These are phyloP conservation scores for Exidia glandulosa DNA, from an alignment of 768 basidiomycete species.

Conservation along the genomic window DNA sequence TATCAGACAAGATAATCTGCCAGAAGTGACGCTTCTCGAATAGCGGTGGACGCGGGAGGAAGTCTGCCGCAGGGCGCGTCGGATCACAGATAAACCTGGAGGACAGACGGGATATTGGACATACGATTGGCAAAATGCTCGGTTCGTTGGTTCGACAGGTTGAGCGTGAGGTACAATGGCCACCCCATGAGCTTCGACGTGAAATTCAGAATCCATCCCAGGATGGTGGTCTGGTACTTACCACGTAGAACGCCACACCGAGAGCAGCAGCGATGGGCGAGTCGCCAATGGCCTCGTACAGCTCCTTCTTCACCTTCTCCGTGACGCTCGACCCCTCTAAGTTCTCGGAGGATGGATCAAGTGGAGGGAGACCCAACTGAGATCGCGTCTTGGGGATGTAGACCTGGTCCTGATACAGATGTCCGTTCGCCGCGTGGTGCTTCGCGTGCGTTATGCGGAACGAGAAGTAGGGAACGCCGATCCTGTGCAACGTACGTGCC, in stretches of 20 bases:
- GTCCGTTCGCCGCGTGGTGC: slow-evolving; percentile 34
- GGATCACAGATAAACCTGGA: too few species aligned
- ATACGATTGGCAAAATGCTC: too few species aligned
- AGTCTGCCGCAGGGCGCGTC: too few species aligned
- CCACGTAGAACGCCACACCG: background rate
- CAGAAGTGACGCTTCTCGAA: slow-evolving; percentile 27
- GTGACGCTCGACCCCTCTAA: background rate
- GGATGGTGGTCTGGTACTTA: slow-evolving; percentile 5
- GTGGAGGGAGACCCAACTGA: slow-evolving; percentile 11
- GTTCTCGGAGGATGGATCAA: background rate
- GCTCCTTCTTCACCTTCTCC: slow-evolving; percentile 1
- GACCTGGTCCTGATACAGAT: slow-evolving; percentile 32
- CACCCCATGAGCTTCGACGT: slow-evolving; percentile 25
- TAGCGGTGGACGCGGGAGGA: slow-evolving; percentile 8
- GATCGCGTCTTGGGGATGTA: slow-evolving; percentile 30
- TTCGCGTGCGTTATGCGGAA: slow-evolving; percentile 34
- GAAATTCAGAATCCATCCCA: too few species aligned
- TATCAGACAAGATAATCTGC: slow-evolving; percentile 29
- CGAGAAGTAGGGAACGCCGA: slow-evolving; percentile 33
- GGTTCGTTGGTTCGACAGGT: slow-evolving; percentile 24
- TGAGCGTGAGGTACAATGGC: slow-evolving; percentile 24
- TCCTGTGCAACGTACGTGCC: background rate
- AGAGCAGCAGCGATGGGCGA: slow-evolving; percentile 18
- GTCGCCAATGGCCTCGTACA: slow-evolving; percentile 22
- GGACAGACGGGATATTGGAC: too few species aligned